A percentile compares a stretch with the other conserved stretches of the same genome.
phyloP scores from a whole-genome alignment of 768 basidiomycete genomes.

The Trametes coccinea region DNA sequence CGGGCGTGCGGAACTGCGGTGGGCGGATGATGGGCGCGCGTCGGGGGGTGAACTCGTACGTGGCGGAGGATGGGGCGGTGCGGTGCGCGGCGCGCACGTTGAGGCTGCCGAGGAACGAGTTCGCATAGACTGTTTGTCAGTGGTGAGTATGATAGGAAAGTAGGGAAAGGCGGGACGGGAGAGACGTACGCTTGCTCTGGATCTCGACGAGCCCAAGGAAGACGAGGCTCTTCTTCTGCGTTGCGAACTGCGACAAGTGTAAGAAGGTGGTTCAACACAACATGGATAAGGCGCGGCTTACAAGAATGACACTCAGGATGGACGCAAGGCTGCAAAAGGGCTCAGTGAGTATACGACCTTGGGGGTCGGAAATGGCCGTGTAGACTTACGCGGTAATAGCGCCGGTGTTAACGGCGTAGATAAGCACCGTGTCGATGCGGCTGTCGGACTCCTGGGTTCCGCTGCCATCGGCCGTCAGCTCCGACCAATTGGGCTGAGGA shows the following conservation, averaged over 20 bases:
- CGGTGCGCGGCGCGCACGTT: constrained; percentile 1
- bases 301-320: constrained; percentile 7
- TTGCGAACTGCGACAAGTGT: not conserved
- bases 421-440: constrained; percentile 6
- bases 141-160: not conserved
- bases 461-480: not conserved
- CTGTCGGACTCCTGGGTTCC: not conserved
- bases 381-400: constrained; percentile 2
- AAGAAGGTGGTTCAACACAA: too few relatives aligned
- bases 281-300: too few relatives aligned
- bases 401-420: constrained; percentile 10
- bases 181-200: constrained; percentile 6
- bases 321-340: not conserved
- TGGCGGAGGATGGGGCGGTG: not conserved
- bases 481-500: too few relatives aligned
- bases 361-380: not conserved
- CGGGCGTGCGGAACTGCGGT: constrained; percentile 3
- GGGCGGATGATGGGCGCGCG: not conserved
- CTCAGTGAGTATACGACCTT: too few relatives aligned
- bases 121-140: constrained; percentile 1
- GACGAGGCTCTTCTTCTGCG: constrained; percentile 8
- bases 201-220: constrained; percentile 12
- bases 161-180: not conserved
- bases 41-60: constrained; percentile 5
- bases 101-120: constrained; percentile 10